Evolutionary conservation across 116 monocot genomes (phyloP), one percentile per base, ranked within the genome.

Genomic region (Posidonia oceanica): DNA sequence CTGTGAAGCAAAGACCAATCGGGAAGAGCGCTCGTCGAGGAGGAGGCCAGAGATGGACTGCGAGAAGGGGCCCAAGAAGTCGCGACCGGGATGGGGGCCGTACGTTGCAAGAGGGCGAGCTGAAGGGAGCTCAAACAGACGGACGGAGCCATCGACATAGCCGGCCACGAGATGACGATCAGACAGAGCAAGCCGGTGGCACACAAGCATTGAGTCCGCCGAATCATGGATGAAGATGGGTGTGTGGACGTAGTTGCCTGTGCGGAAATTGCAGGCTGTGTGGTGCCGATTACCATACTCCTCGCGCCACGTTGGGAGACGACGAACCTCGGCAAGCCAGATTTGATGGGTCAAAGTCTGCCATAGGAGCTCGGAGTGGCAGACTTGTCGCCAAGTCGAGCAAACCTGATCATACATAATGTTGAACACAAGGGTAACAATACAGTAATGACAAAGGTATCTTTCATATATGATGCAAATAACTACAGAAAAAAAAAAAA

Each of bases 21-120:
- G 66, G 54, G 48, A 58, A 39, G 73, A 14, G 23, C 58, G 52
- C 16, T 53, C 72, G 52, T 78, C 70, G 51, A 81, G 76, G 60
- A 81, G 6, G 16, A 86, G 58, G 38, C 93, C 93, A 36, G 89
- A 79, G 72, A 93, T 65, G 53, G 84, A 60, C 7, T 36, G 75
- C 10, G 93, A 93, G 79, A 84, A 93, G 22, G 29, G 84, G 62
- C 93, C 93, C 29, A 93, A 80, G n/a, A 86, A 77, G 40, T 81
- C 82, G 5, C 86, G 82, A 5, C 62, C 64, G 1, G 68, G 79
- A 63, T 82, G 71, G 37, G 83, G 79, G 42, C 55, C 54, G 71
- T 66, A 83, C 7, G 79, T 74, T 39, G 80, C 77, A 4, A 81
- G 12, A 14, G 54, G 80, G 3, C 16, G n/a, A 7, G 61, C 61